Conservation (phyloP, 495 filamentous ascomycete genomes). For the Penicillium herquei region DNA sequence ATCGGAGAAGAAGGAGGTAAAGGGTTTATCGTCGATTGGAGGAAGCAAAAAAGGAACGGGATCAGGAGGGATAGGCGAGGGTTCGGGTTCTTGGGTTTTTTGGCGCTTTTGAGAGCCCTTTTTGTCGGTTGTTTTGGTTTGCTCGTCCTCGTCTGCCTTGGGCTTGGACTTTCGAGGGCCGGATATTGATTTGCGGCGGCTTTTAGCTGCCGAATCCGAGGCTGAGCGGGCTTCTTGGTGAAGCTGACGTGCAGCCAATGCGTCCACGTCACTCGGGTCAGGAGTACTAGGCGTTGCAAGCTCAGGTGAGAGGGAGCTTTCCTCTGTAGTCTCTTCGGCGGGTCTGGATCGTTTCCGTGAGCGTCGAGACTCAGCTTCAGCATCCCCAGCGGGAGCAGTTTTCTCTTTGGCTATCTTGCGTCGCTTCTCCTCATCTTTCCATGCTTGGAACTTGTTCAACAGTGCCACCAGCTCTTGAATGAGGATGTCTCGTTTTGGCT, state of each 20-base stretch:
- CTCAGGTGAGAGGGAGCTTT: constrained; percentile 23
- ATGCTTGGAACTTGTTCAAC: constrained; percentile 80
- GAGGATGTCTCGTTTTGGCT: constrained; percentile 80
- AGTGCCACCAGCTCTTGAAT: constrained; percentile 75
- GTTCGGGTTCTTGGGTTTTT: constrained; percentile 11
- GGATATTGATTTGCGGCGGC: constrained; percentile 24
- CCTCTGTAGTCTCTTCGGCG: constrained; percentile 11
- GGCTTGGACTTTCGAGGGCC: constrained; percentile 10
- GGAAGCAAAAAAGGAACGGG: constrained; percentile 58
- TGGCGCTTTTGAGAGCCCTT: constrained; percentile 33
- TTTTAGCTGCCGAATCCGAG: constrained; percentile 36
- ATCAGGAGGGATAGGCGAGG: constrained; percentile 5
- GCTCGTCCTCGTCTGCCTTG: constrained; percentile 6
- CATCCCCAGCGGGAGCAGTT: constrained; percentile 29
- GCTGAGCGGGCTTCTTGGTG: constrained; percentile 64
- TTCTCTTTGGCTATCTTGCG: constrained; percentile 68
- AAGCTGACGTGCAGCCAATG: constrained; percentile 68
- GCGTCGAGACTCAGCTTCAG: constrained; percentile 20
- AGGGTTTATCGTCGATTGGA: constrained; percentile 56
- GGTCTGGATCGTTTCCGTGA: constrained; percentile 24
- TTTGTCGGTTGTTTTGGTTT: constrained; percentile 19
- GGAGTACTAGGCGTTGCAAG: constrained; percentile 46
- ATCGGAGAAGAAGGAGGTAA: constrained; percentile 82
- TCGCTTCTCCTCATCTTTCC: constrained; percentile 88
- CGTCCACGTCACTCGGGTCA: constrained; percentile 71